Evolutionary conservation across 129 eudicot genomes (phyloP), one percentile per base, ranked within the genome.

Genomic region (Deinandra increscens): DNA sequence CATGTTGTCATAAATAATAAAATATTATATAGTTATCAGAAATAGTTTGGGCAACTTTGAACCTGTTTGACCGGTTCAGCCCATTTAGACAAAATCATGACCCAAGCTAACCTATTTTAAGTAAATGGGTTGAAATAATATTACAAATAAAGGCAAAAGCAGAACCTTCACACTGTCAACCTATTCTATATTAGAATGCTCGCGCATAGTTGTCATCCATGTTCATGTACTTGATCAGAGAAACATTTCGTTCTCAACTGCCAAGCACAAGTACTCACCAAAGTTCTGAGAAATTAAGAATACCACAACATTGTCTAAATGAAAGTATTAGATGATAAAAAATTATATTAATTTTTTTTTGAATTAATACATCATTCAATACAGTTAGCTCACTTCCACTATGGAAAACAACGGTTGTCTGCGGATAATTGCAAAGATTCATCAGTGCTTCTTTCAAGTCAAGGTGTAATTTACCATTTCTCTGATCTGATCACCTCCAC

Each of bases 191-290:
- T 81, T 93, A 69, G 89, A 85, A 80, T 89, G 97, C 78, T 93
- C 99, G 23, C 97, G 99, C 99, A 93, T 87, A 33, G 97, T 87
- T 14, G 95, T 89, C 97, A 93, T 89, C 99, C 99, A 93, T 22
- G 82, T 79, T 70, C 95, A 97, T 49, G 69, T 78, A 19, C 97
- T 87, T 37, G 84, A 84, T 5, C 97, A 88, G 17, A 93, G 67
- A 69, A 93, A 93, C 97, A 93, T 93, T 46, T 97, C 99, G 63
- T 93, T 86, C 51, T 93, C 99, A 56, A 97, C 99, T 4, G 97
- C 99, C 80, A 93, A 74, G 97, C 99, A 93, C 97, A 93, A 71
- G 71, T 31, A 89, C 70, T 87, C 88, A 15, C 83, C 76, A 41
- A 93, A 93, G 80, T 89, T 93, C 99, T 93, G 83, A 59, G 29